Percentiles rank a stretch among this genome's conserved stretches.
Evolutionary conservation across 2,329 filamentous ascomycete species (phyloP).

Genomic region (Hypoxylon sp.): DNA sequence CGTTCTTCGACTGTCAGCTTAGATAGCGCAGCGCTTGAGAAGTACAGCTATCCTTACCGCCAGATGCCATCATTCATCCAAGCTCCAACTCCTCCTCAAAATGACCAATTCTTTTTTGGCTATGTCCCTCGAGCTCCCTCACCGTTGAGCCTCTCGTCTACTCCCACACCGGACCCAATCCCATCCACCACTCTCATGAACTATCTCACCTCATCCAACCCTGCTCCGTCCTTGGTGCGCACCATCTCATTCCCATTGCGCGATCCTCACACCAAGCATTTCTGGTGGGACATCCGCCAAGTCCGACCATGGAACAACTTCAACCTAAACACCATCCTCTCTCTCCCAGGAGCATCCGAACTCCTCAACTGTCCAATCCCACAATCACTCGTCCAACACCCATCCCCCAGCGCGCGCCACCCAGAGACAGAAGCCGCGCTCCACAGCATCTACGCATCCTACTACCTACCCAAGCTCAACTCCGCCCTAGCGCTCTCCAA

Average conservation of each 20-base stretch:
- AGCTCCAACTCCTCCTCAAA: constrained; percentile 44
- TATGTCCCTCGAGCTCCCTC: constrained; percentile 57
- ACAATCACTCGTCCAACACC: constrained; percentile 66
- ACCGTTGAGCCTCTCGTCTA: constrained; percentile 50
- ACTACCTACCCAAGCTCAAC: constrained; percentile 89
- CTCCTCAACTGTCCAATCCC: constrained; percentile 77
- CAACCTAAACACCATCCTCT: constrained; percentile 74
- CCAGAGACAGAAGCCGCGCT: constrained; percentile 83
- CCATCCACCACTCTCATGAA: constrained; percentile 75
- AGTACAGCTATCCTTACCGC: constrained; percentile 85
- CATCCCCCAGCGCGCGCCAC: constrained; percentile 66
- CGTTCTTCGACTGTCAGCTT: constrained; percentile 74
- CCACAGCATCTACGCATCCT: constrained; percentile 76
- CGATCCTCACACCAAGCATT: constrained; percentile 78
- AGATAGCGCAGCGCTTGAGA: constrained; percentile 70
- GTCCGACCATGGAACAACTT: constrained; percentile 85
- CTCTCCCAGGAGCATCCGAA: constrained; percentile 74
- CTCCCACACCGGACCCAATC: constrained; percentile 56
- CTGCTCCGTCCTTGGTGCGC: constrained; percentile 81
- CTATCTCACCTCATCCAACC: constrained; percentile 82
- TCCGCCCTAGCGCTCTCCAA: constrained; percentile 81
- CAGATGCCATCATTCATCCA: constrained; percentile 69
- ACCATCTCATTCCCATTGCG: constrained; percentile 75
- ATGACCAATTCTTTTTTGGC: constrained; percentile 58
- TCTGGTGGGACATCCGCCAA: constrained; percentile 96